Evolutionary conservation across 169 alveolate genomes (phyloP).

Genomic region (Cryptosporidium parvum): DNA sequence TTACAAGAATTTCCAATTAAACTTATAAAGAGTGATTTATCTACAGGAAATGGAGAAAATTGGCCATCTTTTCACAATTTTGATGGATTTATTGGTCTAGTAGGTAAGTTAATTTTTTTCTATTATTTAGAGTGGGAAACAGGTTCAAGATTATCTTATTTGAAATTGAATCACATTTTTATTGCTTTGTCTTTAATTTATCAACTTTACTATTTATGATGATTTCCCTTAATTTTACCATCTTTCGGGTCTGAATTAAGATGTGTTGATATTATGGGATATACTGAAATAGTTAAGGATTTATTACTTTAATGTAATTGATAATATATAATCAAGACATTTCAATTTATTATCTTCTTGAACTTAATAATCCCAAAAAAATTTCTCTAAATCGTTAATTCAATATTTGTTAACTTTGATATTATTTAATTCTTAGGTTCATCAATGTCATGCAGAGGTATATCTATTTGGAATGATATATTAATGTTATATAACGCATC

Average conservation of each 20-base stretch:
- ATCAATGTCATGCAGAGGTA: constrained; percentile 61
- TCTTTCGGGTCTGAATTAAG: constrained; percentile 77
- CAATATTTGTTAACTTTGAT: background rate
- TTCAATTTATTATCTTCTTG: background rate
- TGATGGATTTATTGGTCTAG: constrained; percentile 71
- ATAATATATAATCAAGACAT: background rate
- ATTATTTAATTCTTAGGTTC: constrained; percentile 32
- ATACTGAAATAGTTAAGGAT: constrained; percentile 23
- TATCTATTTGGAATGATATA: constrained; percentile 50
- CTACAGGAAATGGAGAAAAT: constrained; percentile 45
- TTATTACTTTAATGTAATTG: background rate
- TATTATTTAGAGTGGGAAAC: background rate
- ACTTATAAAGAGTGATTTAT: constrained; percentile 18
- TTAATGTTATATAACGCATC: constrained; percentile 32
- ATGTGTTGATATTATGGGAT: constrained; percentile 69
- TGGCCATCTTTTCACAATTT: constrained; percentile 72
- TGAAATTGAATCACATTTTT: background rate
- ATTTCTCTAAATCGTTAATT: background rate
- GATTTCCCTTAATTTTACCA: constrained; percentile 76
- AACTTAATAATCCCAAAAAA: background rate
- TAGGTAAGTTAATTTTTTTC: constrained; percentile 44
- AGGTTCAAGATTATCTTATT: background rate
- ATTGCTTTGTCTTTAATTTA: background rate
- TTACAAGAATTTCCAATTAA: constrained; percentile 62
- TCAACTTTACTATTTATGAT: constrained; percentile 25